Conservation (phyloP, 345 rosid genomes). For the Populus deltoides region DNA sequence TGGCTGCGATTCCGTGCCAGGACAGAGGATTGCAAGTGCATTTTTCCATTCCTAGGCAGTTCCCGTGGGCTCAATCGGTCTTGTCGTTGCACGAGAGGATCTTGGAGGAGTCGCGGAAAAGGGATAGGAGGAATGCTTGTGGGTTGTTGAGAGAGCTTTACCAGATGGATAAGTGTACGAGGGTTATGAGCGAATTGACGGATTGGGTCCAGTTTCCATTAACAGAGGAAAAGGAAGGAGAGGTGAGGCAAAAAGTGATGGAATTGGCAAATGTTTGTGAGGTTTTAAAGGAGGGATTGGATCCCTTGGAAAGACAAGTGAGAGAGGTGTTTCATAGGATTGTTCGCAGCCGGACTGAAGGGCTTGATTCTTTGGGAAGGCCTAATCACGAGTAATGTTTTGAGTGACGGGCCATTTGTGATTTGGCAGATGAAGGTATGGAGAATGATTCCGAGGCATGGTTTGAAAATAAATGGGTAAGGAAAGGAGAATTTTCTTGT, state of each 20-base stretch:
- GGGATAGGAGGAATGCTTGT: constrained; percentile 69
- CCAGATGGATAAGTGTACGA: constrained; percentile 60
- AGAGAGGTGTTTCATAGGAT: constrained; percentile 82
- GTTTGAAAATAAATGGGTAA: constrained; percentile 21
- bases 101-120: constrained; percentile 70
- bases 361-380: constrained; percentile 63
- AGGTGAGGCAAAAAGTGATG: constrained; percentile 56
- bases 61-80: constrained; percentile 62
- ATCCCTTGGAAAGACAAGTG: constrained; percentile 79
- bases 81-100: constrained; percentile 66
- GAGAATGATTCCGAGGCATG: constrained; percentile 13
- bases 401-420: not conserved
- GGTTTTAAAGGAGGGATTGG: constrained; percentile 57
- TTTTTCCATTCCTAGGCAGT: constrained; percentile 66
- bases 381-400: constrained; percentile 7
- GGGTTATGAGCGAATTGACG: constrained; percentile 58
- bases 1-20: constrained; percentile 96
- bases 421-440: constrained; percentile 1
- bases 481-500: constrained; percentile 22
- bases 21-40: constrained; percentile 88
- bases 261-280: constrained; percentile 56
- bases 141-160: constrained; percentile 85
- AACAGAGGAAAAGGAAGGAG: constrained; percentile 50
- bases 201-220: constrained; percentile 74
- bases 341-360: constrained; percentile 74